Base-by-base conservation (phyloP, 2,329 filamentous ascomycete species). In the Bipolaris bicolor region DNA sequence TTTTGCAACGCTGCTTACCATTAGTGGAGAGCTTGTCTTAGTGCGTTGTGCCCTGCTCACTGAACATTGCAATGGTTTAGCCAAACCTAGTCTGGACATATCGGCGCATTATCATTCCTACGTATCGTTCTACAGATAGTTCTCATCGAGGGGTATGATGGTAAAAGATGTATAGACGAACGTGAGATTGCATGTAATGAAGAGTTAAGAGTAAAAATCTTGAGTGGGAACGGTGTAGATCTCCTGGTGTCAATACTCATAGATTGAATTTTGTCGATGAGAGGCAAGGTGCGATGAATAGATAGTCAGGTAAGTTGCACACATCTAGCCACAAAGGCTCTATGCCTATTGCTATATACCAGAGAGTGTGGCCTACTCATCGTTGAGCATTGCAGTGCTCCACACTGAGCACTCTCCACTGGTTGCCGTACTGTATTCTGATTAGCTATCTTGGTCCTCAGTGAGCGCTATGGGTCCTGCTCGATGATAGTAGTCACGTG, bases 1-100 rank as follows among this genome's bases (percentile, higher is more conserved):
- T 6, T 65, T 66, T 34, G 53, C 53, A 20, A 56, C 55, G 41
- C 55, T 58, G 22, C 31, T 34, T 7, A 34, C 31, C 31, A 34
- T 34, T 34, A 34, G 31, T 34, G 31, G 31, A 34, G 31, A 34
- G 31, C 31, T 34, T 34, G 31, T 34, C 31, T 34, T 34, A 34
- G 31, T 34, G 31, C 31, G 31, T 7, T 34, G 31, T 34, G 31
- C 31, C 31, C 31, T 34, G 6, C 31, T 34, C 31, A 34, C 31
- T 34, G 31, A 34, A 34, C 13, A 34, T 34, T 34, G 31, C 31
- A 34, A 34, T 34, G 31, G 31, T 34, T 34, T 34, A 34, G 31
- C 31, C 31, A 34, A 34, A 34, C 31, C 31, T 34, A 34, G 31
- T 3, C 31, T 34, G 31, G 31, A 34, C 31, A 34, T 34, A 7